phyloP scores from a whole-genome alignment of 495 filamentous ascomycete species.

The Astrothelium macrocarpum region DNA sequence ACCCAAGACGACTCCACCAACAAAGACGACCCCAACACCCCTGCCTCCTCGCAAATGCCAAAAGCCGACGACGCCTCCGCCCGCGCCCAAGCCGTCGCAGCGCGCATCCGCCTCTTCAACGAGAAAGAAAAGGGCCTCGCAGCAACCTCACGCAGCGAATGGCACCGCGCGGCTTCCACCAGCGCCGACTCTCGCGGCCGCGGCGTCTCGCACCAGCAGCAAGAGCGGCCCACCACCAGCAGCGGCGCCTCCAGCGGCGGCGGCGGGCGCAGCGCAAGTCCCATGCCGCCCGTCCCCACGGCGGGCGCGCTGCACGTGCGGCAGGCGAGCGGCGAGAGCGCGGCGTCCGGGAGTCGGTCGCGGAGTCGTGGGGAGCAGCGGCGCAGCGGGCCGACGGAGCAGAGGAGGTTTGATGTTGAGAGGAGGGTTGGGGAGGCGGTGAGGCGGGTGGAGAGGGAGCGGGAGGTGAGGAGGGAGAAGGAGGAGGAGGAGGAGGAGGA shows the following conservation, averaged over 20 bases:
- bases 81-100: constrained; percentile 1
- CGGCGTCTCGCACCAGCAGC: too few relatives aligned
- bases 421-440: constrained; percentile 1
- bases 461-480: background rate
- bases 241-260: background rate
- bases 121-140: constrained; percentile 1
- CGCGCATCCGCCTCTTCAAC: constrained; percentile 6
- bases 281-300: background rate
- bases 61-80: background rate
- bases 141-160: background rate
- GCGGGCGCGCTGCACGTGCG: background rate
- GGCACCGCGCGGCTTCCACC: background rate
- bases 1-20: background rate
- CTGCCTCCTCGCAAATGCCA: background rate
- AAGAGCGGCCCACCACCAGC: too few relatives aligned
- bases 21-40: background rate
- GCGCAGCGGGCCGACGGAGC: background rate
- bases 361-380: background rate
- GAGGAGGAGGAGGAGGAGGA: background rate
- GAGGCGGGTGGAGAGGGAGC: background rate
- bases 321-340: background rate
- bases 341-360: background rate
- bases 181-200: background rate
- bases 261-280: background rate
- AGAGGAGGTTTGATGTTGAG: background rate